Evolutionary conservation across 306 rosid genomes (phyloP), one percentile per base, ranked within the genome.

Genomic region (Pyrus betulifolia): DNA sequence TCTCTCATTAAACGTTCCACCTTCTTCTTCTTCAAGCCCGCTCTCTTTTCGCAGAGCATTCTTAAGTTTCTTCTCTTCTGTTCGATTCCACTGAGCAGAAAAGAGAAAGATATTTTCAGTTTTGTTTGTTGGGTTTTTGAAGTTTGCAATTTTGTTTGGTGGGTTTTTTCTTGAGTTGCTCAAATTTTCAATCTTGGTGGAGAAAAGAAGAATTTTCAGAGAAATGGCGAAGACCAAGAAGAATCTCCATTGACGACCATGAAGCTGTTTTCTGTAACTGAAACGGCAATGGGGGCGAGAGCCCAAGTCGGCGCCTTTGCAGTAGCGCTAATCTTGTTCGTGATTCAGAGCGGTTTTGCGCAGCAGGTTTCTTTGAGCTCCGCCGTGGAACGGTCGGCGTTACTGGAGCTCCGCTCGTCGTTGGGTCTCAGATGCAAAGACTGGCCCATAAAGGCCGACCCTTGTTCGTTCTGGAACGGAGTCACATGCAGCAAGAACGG

Each of bases 371-470:
- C 42, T 67, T 80, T 86, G 67, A 85, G 60, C 84, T 89, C 91
- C 18, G 67, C 72, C 76, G 46, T 31, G 4, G 97, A 95, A 70
- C 78, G 84, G 89, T 46, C 46, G 30, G 91, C 99, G 42, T 84
- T 95, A 76, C 77, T 83, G 5, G 77, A 52, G 67, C 97, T 95
- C 83, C 96, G 99, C 59, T 81, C 96, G 0, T 89, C 99, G 28
- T 78, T 95, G 80, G 96, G 92, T 28, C 84, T 95, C 71, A 87
- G 89, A 59, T 77, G 86, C n/a, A 85, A 71, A 67, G 78, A 90
- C 83, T 95, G 99, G 99, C 97, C 93, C 6, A 82, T 27, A 63
- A 95, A 89, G 83, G 68, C 78, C 17, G 87, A 89, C 38, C 95
- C 97, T 3, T 95, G 99, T 77, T 15, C 62, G 62, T 68, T 27